phyloP scores from a whole-genome alignment of 768 basidiomycete genomes.

The Gloeopeniophorella convolvens region DNA sequence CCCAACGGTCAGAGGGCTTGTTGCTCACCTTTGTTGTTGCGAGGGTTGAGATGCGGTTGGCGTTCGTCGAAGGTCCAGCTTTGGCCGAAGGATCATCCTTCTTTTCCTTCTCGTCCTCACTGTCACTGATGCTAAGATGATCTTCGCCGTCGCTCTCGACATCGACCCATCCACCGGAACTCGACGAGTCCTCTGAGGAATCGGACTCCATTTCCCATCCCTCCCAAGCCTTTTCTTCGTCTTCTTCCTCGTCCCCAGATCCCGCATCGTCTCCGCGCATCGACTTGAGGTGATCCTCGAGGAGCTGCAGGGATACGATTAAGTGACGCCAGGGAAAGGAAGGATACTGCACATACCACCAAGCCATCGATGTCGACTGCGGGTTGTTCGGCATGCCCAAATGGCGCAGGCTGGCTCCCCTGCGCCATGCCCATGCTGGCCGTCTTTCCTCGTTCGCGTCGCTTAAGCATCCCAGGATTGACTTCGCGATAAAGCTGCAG shows the following conservation, averaged over 20 bases:
- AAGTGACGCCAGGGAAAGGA: neutral
- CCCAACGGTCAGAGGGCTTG: neutral
- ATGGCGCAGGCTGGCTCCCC: conserved; percentile 66
- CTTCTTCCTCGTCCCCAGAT: conserved; percentile 46
- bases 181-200: conserved; percentile 46
- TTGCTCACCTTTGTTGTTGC: conserved; percentile 69
- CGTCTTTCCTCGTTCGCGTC: conserved; percentile 87
- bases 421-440: conserved; percentile 70
- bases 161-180: conserved; percentile 70
- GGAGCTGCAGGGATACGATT: conserved; percentile 42
- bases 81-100: conserved; percentile 21
- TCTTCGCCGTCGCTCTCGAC: conserved; percentile 64
- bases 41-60: conserved; percentile 51
- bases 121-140: conserved; percentile 76
- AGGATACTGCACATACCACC: conserved; percentile 44
- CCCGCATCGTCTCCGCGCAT: conserved; percentile 54
- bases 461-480: conserved; percentile 87
- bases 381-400: conserved; percentile 69
- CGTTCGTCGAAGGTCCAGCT: conserved; percentile 21
- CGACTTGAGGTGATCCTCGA: conserved; percentile 80
- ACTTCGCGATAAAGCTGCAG: conserved; percentile 92
- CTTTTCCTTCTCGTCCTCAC: conserved; percentile 60
- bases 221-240: conserved; percentile 71
- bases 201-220: conserved; percentile 86
- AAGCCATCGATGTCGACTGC: conserved; percentile 88